These are phyloP conservation scores for Phytophthora quininea DNA, from an alignment of 352 stramenopile species.

Conservation along the genomic window DNA sequence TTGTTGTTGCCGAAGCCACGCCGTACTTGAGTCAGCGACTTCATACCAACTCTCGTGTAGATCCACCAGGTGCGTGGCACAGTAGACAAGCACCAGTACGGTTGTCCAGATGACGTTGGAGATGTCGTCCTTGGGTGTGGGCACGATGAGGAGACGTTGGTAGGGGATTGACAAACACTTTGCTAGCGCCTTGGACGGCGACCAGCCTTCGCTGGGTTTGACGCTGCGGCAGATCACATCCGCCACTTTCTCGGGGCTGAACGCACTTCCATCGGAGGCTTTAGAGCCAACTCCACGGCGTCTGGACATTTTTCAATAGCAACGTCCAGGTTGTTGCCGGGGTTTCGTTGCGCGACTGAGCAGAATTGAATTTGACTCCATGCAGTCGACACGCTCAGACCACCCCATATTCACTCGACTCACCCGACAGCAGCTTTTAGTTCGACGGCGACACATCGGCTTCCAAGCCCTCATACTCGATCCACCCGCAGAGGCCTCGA, in stretches of 20 bases:
- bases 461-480: conserved; percentile 43
- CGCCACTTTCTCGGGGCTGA: conserved; percentile 38
- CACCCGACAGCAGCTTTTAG: conserved; percentile 47
- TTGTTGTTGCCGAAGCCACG: conserved; percentile 56
- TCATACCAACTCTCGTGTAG: conserved; percentile 64
- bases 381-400: conserved; percentile 34
- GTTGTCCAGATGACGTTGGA: conserved; percentile 62
- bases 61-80: conserved; percentile 44
- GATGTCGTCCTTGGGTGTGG: conserved; percentile 48
- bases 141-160: conserved; percentile 37
- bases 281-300: conserved; percentile 2
- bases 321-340: neutral
- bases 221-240: conserved; percentile 48
- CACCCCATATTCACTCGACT: conserved; percentile 63
- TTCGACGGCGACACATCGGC: conserved; percentile 48
- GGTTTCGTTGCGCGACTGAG: neutral
- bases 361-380: neutral
- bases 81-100: conserved; percentile 55
- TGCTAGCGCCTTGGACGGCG: conserved; percentile 48
- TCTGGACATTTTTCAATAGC: conserved; percentile 4
- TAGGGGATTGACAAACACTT: conserved; percentile 48
- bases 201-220: conserved; percentile 40
- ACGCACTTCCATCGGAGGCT: neutral
- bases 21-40: conserved; percentile 30
- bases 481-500: neutral